Percentiles rank a stretch among this genome's conserved stretches.
These are phyloP conservation scores for Amanita rubescens DNA, from an alignment of 768 basidiomycete genomes.

Conservation along the genomic window DNA sequence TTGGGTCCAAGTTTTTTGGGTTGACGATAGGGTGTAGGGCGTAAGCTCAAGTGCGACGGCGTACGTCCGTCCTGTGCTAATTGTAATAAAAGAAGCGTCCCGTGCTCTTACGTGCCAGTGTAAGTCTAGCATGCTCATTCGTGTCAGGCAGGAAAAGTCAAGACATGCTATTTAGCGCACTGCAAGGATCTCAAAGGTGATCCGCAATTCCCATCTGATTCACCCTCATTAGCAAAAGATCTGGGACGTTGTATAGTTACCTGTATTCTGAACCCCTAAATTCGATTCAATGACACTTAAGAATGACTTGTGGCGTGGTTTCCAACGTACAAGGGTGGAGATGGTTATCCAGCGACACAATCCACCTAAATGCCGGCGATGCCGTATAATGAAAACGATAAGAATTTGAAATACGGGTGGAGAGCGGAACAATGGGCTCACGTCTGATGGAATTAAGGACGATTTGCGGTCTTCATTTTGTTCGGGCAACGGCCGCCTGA, in stretches of 20 bases:
- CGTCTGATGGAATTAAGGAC: background rate
- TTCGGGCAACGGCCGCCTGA: background rate
- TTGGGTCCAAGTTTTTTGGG: background rate
- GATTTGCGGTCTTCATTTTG: background rate
- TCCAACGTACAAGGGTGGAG: background rate
- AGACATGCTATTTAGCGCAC: background rate
- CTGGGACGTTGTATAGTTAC: background rate
- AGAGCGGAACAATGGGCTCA: background rate
- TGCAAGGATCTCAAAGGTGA: conserved; percentile 5
- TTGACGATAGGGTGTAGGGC: conserved; percentile 29
- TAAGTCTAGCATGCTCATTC: conserved; percentile 28
- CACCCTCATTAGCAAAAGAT: background rate
- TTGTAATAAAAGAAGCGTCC: conserved; percentile 51
- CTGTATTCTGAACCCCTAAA: background rate
- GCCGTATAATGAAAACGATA: background rate
- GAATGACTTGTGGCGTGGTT: background rate
- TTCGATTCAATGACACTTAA: background rate
- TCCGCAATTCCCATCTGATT: background rate
- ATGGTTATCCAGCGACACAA: background rate
- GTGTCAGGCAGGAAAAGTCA: background rate
- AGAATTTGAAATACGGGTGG: background rate
- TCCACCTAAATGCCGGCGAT: background rate
- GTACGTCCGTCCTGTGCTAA: conserved; percentile 55
- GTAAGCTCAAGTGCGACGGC: conserved; percentile 72
- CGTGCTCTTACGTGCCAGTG: conserved; percentile 62